Evolutionary conservation across 257 asterid species (phyloP).

Genomic region (Plantago elongata): DNA sequence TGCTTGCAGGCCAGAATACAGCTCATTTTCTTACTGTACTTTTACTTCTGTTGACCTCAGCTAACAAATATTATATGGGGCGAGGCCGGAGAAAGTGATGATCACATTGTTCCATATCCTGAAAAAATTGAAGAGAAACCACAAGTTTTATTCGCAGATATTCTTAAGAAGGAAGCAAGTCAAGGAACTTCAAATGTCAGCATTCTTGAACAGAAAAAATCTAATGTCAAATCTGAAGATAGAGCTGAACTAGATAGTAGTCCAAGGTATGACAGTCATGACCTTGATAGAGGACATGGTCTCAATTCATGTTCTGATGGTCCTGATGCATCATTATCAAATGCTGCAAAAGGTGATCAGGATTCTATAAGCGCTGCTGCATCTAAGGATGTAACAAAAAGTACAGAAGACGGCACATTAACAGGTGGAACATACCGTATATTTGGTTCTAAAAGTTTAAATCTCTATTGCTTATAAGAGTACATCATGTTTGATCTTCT

Average conservation of each 20-base stretch:
- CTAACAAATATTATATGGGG: constrained; percentile 78
- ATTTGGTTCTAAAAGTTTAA: neutral
- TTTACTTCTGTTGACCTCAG: constrained; percentile 38
- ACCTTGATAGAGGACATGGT: constrained; percentile 30
- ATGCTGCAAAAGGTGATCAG: constrained; percentile 32
- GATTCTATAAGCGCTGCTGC: constrained; percentile 31
- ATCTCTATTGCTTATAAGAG: neutral
- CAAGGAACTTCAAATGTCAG: constrained; percentile 32
- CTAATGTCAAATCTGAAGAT: constrained; percentile 29
- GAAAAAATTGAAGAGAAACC: constrained; percentile 47
- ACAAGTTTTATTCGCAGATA: constrained; percentile 35
- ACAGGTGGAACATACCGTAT: constrained; percentile 32
- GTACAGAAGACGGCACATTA: constrained; percentile 27
- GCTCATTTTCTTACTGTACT: constrained; percentile 17
- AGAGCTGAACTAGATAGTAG: constrained; percentile 31
- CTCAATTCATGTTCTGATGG: constrained; percentile 36
- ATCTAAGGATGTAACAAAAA: constrained; percentile 27
- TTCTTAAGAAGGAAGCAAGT: constrained; percentile 45
- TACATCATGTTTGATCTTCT: constrained; percentile 18
- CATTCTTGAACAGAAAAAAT: constrained; percentile 39
- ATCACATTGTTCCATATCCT: constrained; percentile 81
- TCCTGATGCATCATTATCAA: constrained; percentile 33
- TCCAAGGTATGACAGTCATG: constrained; percentile 34
- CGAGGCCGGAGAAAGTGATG: constrained; percentile 61
- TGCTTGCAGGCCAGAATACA: constrained; percentile 13